These are phyloP conservation scores for Backusella macrospora DNA, from an alignment of 192 early-diverging fungal genomes.

Conservation along the genomic window DNA sequence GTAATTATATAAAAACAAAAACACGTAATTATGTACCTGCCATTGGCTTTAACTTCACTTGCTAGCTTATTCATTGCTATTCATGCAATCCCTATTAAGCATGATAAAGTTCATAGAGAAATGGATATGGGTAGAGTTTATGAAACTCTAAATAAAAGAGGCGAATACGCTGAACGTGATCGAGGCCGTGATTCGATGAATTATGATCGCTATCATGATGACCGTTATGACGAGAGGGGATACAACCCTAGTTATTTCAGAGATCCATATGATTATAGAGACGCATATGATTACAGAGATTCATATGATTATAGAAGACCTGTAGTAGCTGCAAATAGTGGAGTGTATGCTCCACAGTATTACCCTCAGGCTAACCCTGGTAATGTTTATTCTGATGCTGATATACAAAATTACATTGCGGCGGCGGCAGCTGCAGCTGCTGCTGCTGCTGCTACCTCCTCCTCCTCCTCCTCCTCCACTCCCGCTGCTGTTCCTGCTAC, in stretches of 20 bases:
- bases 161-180: neutral
- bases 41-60: neutral
- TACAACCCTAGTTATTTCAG: neutral
- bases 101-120: neutral
- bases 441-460: neutral
- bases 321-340: neutral
- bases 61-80: neutral
- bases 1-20: neutral
- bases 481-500: neutral
- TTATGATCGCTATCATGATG: neutral
- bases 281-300: neutral
- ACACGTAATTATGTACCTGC: neutral
- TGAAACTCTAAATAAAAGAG: neutral
- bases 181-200: neutral
- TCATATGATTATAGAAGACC: neutral
- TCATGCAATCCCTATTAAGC: neutral
- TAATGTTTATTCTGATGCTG: neutral
- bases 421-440: neutral
- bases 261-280: neutral
- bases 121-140: neutral
- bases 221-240: neutral
- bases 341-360: neutral
- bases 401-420: neutral
- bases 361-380: neutral
- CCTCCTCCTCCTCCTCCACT: neutral